These are phyloP conservation scores for Dothistroma pini DNA, from an alignment of 2,329 filamentous ascomycete species.

Conservation along the genomic window DNA sequence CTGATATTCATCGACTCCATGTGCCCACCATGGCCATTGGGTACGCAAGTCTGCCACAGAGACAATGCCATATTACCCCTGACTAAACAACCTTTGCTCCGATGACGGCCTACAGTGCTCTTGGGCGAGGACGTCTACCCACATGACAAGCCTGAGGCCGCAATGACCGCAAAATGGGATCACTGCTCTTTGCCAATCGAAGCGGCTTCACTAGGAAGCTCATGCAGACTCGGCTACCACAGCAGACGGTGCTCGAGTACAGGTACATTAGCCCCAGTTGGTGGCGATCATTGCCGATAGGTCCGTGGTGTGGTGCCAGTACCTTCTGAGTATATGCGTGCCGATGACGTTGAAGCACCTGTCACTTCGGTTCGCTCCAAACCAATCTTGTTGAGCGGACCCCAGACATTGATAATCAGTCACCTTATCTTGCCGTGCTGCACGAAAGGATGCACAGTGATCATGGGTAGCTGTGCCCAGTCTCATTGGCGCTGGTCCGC, in stretches of 20 bases:
- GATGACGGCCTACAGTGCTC: neutral
- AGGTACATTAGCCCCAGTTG: slow-evolving; percentile 5
- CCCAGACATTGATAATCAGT: slow-evolving; percentile 40
- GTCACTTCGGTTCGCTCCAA: neutral
- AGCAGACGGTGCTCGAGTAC: slow-evolving; percentile 14
- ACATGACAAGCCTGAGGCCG: slow-evolving; percentile 5
- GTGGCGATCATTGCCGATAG: slow-evolving; percentile 12
- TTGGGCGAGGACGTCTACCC: neutral
- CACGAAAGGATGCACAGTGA: slow-evolving; percentile 32
- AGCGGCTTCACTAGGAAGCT: neutral
- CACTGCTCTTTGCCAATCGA: neutral
- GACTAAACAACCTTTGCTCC: neutral
- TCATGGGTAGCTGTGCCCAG: slow-evolving; percentile 11
- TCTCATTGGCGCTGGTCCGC: slow-evolving; percentile 24
- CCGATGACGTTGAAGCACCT: slow-evolving; percentile 10
- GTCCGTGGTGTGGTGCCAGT: slow-evolving; percentile 5
- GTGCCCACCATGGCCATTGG: neutral
- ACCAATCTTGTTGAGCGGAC: slow-evolving; percentile 11
- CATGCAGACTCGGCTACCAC: slow-evolving; percentile 12
- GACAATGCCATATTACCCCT: neutral
- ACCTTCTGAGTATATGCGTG: slow-evolving; percentile 6
- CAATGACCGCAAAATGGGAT: neutral
- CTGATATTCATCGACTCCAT: neutral
- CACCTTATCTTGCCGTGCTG: slow-evolving; percentile 47
- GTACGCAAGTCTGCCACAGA: neutral